phyloP scores from a whole-genome alignment of 2,329 filamentous ascomycete species.

The Phaeosphaeriaceae sp. region DNA sequence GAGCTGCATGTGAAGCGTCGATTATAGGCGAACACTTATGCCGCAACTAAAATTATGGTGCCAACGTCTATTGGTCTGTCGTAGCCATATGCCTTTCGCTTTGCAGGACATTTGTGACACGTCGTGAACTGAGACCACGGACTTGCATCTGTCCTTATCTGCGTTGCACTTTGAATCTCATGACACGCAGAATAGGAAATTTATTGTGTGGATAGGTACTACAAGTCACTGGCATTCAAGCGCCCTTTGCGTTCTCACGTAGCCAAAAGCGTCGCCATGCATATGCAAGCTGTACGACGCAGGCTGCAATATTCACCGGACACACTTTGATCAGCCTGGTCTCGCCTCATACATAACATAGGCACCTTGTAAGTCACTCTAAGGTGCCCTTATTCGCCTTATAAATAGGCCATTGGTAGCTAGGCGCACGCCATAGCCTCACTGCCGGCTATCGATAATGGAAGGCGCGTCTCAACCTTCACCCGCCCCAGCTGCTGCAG shows the following conservation, averaged over 20 bases:
- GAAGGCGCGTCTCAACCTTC: conserved; percentile 12
- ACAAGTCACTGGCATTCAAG: background rate
- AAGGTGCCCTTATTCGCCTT: background rate
- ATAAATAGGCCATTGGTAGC: conserved; percentile 7
- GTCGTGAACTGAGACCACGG: background rate
- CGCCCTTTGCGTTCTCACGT: background rate
- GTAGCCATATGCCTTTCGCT: background rate
- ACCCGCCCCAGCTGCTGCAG: conserved; percentile 7
- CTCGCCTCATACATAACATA: conserved; percentile 8
- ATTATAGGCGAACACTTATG: background rate
- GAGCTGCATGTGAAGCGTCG: background rate
- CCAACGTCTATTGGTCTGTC: background rate
- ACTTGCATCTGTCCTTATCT: background rate
- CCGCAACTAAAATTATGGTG: background rate
- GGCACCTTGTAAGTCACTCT: background rate
- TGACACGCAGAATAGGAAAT: background rate
- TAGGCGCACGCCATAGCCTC: conserved; percentile 13
- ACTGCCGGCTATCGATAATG: conserved; percentile 25
- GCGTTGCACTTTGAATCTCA: background rate
- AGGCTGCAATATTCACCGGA: conserved; percentile 19
- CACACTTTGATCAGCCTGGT: conserved; percentile 6
- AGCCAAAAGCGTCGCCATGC: background rate
- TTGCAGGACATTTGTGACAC: background rate
- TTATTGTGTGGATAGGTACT: background rate
- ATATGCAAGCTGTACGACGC: conserved; percentile 10